phyloP scores from a whole-genome alignment of 352 stramenopile species.

The Phytophthora europaea region DNA sequence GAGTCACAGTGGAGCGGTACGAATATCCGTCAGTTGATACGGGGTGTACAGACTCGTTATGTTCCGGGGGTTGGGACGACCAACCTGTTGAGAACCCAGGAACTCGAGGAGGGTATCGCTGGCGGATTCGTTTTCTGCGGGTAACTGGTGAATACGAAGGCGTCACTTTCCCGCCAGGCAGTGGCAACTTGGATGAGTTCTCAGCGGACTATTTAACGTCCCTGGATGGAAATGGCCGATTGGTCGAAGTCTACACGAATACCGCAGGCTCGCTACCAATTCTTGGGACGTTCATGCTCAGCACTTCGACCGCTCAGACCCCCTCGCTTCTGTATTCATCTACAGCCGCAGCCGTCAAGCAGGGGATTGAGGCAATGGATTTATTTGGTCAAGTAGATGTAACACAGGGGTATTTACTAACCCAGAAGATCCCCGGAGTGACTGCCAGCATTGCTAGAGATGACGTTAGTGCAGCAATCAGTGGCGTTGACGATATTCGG shows the following conservation, averaged over 20 bases:
- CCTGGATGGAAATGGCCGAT: slow-evolving; percentile 54
- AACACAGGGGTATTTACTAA: slow-evolving; percentile 57
- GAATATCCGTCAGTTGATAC: slow-evolving; percentile 86
- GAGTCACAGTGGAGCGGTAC: slow-evolving; percentile 91
- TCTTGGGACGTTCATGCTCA: slow-evolving; percentile 62
- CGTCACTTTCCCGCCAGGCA: slow-evolving; percentile 80
- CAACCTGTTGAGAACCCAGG: slow-evolving; percentile 75
- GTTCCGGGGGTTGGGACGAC: slow-evolving; percentile 94
- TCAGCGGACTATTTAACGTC: slow-evolving; percentile 39
- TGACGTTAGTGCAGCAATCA: slow-evolving; percentile 53
- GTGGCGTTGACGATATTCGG: slow-evolving; percentile 65
- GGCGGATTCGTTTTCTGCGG: slow-evolving; percentile 80
- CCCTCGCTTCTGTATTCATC: slow-evolving; percentile 67
- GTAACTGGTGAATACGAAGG: slow-evolving; percentile 78
- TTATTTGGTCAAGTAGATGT: slow-evolving; percentile 83
- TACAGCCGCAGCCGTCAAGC: slow-evolving; percentile 67
- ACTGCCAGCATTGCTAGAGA: slow-evolving; percentile 68
- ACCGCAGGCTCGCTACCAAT: slow-evolving; percentile 59
- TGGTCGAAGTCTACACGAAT: slow-evolving; percentile 69
- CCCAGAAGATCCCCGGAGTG: slow-evolving; percentile 66
- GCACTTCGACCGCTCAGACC: slow-evolving; percentile 48
- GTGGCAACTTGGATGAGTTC: slow-evolving; percentile 75
- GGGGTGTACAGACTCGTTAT: slow-evolving; percentile 57
- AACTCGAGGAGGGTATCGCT: slow-evolving; percentile 86
- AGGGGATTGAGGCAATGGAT: slow-evolving; percentile 82